Base-by-base conservation (phyloP, 306 rosid species). In the Inga laurina region DNA sequence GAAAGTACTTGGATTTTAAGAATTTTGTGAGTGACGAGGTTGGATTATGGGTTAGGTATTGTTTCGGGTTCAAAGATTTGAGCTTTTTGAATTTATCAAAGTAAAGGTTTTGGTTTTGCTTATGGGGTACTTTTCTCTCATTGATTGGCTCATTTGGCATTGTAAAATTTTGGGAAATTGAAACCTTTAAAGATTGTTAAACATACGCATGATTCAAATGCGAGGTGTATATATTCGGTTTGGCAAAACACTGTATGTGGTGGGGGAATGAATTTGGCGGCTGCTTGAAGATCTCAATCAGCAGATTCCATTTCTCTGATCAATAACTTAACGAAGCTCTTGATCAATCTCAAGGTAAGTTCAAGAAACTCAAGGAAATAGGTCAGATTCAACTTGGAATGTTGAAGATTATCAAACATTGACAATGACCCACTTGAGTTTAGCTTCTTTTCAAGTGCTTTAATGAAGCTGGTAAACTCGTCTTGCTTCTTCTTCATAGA, bases 271-370 rank as follows among this genome's bases (percentile, higher is more conserved):
- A 87, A 88, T 76, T 89, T 88, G 5, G 86, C 81, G 0, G 98
- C 93, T 8, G 92, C 86, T 74, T 94, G 88, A 37, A 96, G 90
- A 83, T 96, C 98, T 98, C 99, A 96, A 46, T 86, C 83, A 8
- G 99, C 98, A 6, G 91, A 84, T 46, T 96, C 99, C 98, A 96
- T 92, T 62, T 92, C 99, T 21, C 77, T 78, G 51, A 90, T 80
- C 94, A 96, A 82, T 41, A 91, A 3, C 78, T 88, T 92, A 72
- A 91, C 96, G 65, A 92, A 96, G 80, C 73, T 84, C 8, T 91
- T 79, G 0, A 89, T 59, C 21, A 96, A 89, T 87, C 90, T 84
- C 52, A 91, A 24, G 0, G 89, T 48, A 46, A 84, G 80, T 52
- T 93, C 93, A 43, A 90, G 95, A 48, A 87, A 94, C 27, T 90